Percentiles rank a stretch among this genome's conserved stretches.
These are phyloP conservation scores for Tricholoma terreum DNA, from an alignment of 768 basidiomycete genomes.

Conservation along the genomic window DNA sequence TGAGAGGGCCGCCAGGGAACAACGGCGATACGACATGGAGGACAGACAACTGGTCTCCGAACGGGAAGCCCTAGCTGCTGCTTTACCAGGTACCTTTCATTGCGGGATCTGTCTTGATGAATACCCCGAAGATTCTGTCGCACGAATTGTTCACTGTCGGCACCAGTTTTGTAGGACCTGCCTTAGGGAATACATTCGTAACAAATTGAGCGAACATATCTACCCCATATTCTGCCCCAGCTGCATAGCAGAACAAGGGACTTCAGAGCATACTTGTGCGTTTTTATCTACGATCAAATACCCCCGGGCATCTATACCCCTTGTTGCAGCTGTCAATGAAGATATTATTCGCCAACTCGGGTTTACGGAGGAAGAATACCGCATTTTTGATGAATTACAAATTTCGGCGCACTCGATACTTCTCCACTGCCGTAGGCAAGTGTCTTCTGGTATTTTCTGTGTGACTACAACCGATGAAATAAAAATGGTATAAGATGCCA, in stretches of 20 bases:
- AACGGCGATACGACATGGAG: constrained; percentile 39
- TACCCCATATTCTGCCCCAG: constrained; percentile 63
- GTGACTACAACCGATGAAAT: neutral
- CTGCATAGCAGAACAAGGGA: constrained; percentile 34
- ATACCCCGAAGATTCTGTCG: neutral
- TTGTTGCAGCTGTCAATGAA: constrained; percentile 35
- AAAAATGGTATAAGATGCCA: constrained; percentile 42
- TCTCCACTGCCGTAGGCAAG: constrained; percentile 50
- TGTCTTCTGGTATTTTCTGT: neutral
- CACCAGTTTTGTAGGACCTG: constrained; percentile 58
- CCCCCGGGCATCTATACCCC: neutral
- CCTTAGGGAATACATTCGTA: constrained; percentile 37
- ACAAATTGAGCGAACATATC: constrained; percentile 48
- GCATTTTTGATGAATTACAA: constrained; percentile 45
- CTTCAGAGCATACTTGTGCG: constrained; percentile 13
- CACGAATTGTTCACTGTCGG: constrained; percentile 35
- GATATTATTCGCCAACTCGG: constrained; percentile 40
- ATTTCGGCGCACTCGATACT: constrained; percentile 37
- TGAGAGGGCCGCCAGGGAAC: constrained; percentile 31
- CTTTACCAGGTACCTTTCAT: constrained; percentile 33
- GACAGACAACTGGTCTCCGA: constrained; percentile 32
- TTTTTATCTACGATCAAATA: neutral
- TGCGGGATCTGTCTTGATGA: constrained; percentile 60
- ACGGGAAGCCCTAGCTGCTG: constrained; percentile 22
- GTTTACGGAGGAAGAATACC: constrained; percentile 39